Evolutionary conservation across 2,329 filamentous ascomycete species (phyloP), one percentile per base, ranked within the genome.

Genomic region (Chaetomiaceae sp.): DNA sequence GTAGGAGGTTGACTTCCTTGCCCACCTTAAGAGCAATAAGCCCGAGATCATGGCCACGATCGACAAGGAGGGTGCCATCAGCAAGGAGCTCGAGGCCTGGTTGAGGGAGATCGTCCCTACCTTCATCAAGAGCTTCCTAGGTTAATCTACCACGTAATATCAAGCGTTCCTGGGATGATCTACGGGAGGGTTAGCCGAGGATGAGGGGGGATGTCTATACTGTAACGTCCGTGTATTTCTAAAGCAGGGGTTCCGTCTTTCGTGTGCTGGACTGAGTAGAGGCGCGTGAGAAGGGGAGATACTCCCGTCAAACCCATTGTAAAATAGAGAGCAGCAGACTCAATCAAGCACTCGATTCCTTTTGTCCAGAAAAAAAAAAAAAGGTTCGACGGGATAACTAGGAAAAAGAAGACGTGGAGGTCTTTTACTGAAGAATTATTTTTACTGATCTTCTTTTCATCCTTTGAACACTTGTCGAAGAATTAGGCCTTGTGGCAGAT

Each of bases 1-100:
- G 72, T 99, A 92, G 90, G 93, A 99, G 82, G 64, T 85, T 67
- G 92, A 97, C 77, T 95, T 95, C 86, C 79, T 96, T 58, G 77
- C 86, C 62, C 88, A 96, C 81, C 80, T 99, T 69, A 90, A 85
- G 82, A 86, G 82, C 72, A 95, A 92, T 79, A 87, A 96, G 82
- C 67, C 81, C 44, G 90, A 91, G 59, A 75, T 97, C 60, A 75
- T 96, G 59, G 78, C 83, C 66, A 86, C 82, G 65, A 96, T 99
- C 63, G 90, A 95, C 68, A 93, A 92, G 83, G 90, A 97, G 82
- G 92, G 92, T 73, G 81, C 89, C 59, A 75, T 99, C 71, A 93
- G 87, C 86, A 96, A 96, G 84, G 92, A 96, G 34, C 78, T 90
- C 44, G 93, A 95, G 79, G 77, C 74, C 61, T 87, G 82, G 78